These are phyloP conservation scores for Trichoderma sp. DNA, from an alignment of 2,329 filamentous ascomycete species.

Conservation along the genomic window DNA sequence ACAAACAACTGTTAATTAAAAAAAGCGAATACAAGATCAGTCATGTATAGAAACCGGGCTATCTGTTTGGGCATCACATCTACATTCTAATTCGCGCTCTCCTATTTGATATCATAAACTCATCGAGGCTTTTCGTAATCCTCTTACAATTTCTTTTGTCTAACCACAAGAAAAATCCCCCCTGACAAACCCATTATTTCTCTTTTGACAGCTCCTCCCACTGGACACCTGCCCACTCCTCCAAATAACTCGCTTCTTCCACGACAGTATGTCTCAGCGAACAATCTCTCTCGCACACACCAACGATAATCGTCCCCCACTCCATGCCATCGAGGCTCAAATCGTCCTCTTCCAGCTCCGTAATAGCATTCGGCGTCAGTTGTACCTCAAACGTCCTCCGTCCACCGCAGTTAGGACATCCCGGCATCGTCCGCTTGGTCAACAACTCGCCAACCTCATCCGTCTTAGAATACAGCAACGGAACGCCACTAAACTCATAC, in stretches of 20 bases:
- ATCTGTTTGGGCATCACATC: conserved; percentile 26
- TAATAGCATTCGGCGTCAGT: conserved; percentile 86
- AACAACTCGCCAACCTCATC: conserved; percentile 74
- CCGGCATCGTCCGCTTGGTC: conserved; percentile 59
- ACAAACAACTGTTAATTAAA: conserved; percentile 31
- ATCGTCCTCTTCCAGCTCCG: conserved; percentile 79
- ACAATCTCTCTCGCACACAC: conserved; percentile 81
- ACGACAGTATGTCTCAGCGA: conserved; percentile 56
- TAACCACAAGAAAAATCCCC: not conserved
- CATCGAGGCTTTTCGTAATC: not conserved
- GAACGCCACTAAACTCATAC: conserved; percentile 73
- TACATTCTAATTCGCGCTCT: conserved; percentile 1
- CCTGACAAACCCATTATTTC: conserved; percentile 27
- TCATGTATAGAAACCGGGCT: conserved; percentile 33
- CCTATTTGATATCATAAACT: conserved; percentile 25
- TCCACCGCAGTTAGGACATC: conserved; percentile 74
- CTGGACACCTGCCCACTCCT: conserved; percentile 98
- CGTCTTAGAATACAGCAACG: conserved; percentile 76
- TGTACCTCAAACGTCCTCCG: conserved; percentile 87
- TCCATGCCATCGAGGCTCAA: conserved; percentile 85
- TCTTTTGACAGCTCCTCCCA: conserved; percentile 76
- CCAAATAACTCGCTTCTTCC: conserved; percentile 74
- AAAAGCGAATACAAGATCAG: conserved; percentile 37
- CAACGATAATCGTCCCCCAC: conserved; percentile 91
- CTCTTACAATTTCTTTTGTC: not conserved